These are phyloP conservation scores for Crithidia sp. DNA, from an alignment of 208 protist species.

Conservation along the genomic window DNA sequence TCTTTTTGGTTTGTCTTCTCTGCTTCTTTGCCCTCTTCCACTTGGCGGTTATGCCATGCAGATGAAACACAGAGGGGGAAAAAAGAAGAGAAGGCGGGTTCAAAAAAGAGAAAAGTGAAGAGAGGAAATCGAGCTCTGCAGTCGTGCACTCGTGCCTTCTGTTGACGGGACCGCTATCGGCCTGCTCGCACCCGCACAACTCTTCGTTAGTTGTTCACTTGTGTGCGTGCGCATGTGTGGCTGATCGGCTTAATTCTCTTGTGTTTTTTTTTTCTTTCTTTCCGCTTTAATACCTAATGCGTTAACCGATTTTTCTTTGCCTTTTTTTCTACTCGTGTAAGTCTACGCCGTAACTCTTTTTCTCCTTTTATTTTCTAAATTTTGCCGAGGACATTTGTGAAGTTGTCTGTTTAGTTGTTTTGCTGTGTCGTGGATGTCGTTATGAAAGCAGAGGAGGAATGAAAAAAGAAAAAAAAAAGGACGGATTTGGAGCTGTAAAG, in stretches of 20 bases:
- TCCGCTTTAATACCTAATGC: not conserved
- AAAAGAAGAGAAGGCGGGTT: not conserved
- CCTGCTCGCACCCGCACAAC: too few relatives aligned
- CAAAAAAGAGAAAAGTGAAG: not conserved
- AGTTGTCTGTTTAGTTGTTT: not conserved
- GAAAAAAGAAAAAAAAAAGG: too few relatives aligned
- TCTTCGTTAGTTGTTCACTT: not conserved
- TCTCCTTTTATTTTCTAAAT: not conserved
- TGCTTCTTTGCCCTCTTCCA: not conserved
- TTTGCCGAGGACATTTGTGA: not conserved
- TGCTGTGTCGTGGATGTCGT: too few relatives aligned
- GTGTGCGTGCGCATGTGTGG: not conserved
- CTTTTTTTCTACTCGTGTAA: conserved; percentile 9
- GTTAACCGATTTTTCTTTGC: conserved; percentile 7
- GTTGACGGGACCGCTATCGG: too few relatives aligned
- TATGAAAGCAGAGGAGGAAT: too few relatives aligned
- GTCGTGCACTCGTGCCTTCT: not conserved
- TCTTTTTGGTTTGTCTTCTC: conserved; percentile 12
- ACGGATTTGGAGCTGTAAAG: too few relatives aligned
- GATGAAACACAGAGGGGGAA: too few relatives aligned
- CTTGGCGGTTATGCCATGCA: not conserved
- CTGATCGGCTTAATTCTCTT: not conserved
- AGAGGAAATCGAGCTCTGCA: not conserved
- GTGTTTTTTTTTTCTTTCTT: too few relatives aligned
- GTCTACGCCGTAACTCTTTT: not conserved